These are phyloP conservation scores for Lachancea lanzarotensis DNA, from an alignment of 805 yeast genomes.

Conservation along the genomic window DNA sequence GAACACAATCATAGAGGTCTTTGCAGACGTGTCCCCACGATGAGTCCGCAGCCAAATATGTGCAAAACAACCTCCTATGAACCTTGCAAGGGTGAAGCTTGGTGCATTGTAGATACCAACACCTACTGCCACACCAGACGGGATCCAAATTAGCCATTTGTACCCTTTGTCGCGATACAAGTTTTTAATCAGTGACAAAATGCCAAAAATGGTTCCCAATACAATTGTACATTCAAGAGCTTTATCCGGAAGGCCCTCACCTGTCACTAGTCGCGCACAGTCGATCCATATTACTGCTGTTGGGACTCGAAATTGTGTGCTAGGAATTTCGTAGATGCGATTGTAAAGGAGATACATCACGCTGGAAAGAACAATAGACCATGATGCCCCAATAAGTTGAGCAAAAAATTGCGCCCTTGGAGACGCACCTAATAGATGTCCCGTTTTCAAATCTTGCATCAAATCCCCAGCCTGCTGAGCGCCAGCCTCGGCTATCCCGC, in stretches of 20 bases:
- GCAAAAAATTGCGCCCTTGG: constrained; percentile 90
- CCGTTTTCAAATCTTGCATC: constrained; percentile 96
- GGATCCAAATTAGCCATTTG: constrained; percentile 47
- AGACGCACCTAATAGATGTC: constrained; percentile 84
- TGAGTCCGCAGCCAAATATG: constrained; percentile 46
- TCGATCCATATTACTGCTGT: constrained; percentile 97
- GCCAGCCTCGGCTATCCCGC: constrained; percentile 97
- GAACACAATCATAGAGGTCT: constrained; percentile 73
- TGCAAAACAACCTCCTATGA: constrained; percentile 75
- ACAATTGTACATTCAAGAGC: constrained; percentile 54
- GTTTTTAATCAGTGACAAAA: constrained; percentile 59
- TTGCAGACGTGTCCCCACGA: constrained; percentile 39
- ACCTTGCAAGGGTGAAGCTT: constrained; percentile 86
- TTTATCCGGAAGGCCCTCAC: constrained; percentile 79
- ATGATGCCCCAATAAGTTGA: constrained; percentile 79
- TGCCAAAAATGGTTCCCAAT: constrained; percentile 64
- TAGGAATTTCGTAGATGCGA: constrained; percentile 78
- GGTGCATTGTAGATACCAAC: constrained; percentile 94
- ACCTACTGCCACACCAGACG: constrained; percentile 96
- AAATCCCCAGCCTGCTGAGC: constrained; percentile 98
- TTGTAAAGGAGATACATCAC: constrained; percentile 80
- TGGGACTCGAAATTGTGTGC: constrained; percentile 74
- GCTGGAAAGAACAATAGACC: constrained; percentile 75
- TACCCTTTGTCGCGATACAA: constrained; percentile 42
- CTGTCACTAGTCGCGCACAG: constrained; percentile 88